These are phyloP conservation scores for Gossypium trilobum DNA, from an alignment of 441 rosid species.

Conservation along the genomic window DNA sequence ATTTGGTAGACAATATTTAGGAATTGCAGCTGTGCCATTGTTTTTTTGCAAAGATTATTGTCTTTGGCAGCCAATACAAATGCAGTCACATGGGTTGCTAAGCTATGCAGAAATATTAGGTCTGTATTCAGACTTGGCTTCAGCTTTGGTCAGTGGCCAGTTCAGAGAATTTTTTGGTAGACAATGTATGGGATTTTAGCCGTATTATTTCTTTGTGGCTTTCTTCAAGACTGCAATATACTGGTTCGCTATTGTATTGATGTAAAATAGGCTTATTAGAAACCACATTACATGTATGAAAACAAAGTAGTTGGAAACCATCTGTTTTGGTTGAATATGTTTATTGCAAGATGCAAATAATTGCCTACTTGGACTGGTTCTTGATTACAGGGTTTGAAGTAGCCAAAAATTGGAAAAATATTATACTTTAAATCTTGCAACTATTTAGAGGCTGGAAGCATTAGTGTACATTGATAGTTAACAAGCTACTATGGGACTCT, in stretches of 20 bases:
- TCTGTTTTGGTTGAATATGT: neutral
- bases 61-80: neutral
- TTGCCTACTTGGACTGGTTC: neutral
- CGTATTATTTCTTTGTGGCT: neutral
- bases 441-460: neutral
- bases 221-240: neutral
- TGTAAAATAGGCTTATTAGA: neutral
- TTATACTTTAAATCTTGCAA: neutral
- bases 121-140: neutral
- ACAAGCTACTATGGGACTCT: neutral
- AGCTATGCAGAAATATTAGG: neutral
- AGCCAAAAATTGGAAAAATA: neutral
- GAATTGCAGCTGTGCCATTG: neutral
- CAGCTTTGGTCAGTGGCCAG: neutral
- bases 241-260: neutral
- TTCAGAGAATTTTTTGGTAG: neutral
- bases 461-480: neutral
- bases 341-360: neutral
- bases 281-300: neutral
- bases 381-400: neutral
- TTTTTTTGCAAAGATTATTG: neutral
- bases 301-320: neutral
- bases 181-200: neutral
- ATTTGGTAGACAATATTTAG: slow-evolving; percentile 1
- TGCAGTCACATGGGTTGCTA: neutral